These are phyloP conservation scores for Aurifilum marmelostoma DNA, from an alignment of 2,329 filamentous ascomycete species.

Conservation along the genomic window DNA sequence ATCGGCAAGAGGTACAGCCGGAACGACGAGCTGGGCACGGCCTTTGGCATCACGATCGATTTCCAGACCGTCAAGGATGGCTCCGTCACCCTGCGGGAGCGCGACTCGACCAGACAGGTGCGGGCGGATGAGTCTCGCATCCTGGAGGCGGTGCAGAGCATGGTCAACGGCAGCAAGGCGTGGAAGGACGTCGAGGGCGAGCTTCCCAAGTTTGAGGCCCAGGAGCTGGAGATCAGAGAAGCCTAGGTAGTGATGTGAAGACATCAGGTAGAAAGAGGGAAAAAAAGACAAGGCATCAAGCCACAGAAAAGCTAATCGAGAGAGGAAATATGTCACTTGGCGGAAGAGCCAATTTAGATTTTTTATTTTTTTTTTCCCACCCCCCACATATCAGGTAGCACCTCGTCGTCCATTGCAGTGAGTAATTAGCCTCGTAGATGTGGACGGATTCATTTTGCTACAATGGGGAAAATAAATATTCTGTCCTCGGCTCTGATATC, in stretches of 20 bases:
- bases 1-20: conserved; percentile 95
- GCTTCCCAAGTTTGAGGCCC: conserved; percentile 82
- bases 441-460: background rate
- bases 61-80: conserved; percentile 92
- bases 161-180: conserved; percentile 55
- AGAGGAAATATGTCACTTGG: background rate
- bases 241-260: background rate
- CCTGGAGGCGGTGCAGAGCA: conserved; percentile 67
- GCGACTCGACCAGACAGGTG: conserved; percentile 89
- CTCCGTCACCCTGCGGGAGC: conserved; percentile 84
- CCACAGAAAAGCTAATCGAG: background rate
- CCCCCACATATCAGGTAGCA: background rate
- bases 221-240: conserved; percentile 58
- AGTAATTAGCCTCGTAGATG: background rate
- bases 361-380: too few relatives aligned
- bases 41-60: conserved; percentile 91
- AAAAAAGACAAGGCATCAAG: background rate
- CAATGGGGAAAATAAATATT: background rate
- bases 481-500: background rate
- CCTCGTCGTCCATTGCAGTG: background rate
- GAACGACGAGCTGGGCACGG: conserved; percentile 94
- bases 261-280: background rate
- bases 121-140: conserved; percentile 82
- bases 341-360: background rate
- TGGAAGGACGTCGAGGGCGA: conserved; percentile 74